Conservation (phyloP, 345 rosid species). For the Lepidium didymum region DNA sequence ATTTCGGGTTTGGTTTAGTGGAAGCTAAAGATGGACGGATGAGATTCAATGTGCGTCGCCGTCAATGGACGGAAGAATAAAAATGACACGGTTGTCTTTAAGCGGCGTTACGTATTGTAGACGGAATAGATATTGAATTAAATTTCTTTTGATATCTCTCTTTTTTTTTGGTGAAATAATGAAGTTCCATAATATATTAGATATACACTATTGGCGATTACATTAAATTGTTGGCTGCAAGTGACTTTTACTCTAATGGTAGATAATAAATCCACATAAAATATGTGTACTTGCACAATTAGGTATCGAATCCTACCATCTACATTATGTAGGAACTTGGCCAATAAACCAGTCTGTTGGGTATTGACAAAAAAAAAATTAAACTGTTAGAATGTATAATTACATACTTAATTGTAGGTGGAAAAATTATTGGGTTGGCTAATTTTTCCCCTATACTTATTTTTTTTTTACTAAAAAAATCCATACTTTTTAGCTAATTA, state of each 20-base stretch:
- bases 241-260: too few relatives aligned
- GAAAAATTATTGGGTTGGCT: not conserved
- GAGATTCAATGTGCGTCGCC: not conserved
- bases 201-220: not conserved
- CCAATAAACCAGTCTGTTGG: too few relatives aligned
- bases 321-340: too few relatives aligned
- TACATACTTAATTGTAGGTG: not conserved
- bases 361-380: too few relatives aligned
- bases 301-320: too few relatives aligned
- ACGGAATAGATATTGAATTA: conserved; percentile 10
- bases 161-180: not conserved
- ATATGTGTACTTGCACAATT: too few relatives aligned
- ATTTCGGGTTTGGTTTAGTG: conserved; percentile 11
- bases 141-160: not conserved
- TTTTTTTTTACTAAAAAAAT: too few relatives aligned
- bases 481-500: too few relatives aligned
- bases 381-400: not conserved
- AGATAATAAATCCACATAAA: too few relatives aligned
- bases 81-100: conserved; percentile 28
- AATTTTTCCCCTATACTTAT: too few relatives aligned
- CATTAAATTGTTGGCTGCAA: not conserved
- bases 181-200: not conserved
- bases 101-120: conserved; percentile 21
- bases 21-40: conserved; percentile 9
- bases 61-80: conserved; percentile 1